Percentiles rank a stretch among this genome's conserved stretches.
Conservation (phyloP, 371 early-diverging fungal species). For the Syncephalis fuscata region DNA sequence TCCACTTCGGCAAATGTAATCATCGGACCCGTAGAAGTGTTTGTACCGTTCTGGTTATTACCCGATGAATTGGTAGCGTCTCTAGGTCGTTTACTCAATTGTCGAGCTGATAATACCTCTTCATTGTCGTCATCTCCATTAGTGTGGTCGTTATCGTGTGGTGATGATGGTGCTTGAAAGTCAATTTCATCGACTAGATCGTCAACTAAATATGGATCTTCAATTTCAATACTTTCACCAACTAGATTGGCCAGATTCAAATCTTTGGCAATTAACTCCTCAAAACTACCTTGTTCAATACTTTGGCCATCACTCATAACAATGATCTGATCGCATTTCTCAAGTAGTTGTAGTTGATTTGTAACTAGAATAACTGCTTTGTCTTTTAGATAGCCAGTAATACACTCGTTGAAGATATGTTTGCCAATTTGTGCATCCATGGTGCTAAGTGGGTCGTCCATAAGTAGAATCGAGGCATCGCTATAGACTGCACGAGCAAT, state of each 20-base stretch:
- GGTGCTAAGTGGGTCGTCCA: constrained; percentile 48
- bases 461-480: constrained; percentile 32
- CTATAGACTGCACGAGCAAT: constrained; percentile 54
- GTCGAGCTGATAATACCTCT: neutral
- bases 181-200: constrained; percentile 10
- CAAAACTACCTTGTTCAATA: constrained; percentile 45
- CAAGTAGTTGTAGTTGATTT: constrained; percentile 37
- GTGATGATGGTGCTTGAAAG: constrained; percentile 1
- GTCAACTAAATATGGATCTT: constrained; percentile 21
- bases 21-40: neutral
- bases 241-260: constrained; percentile 20
- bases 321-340: constrained; percentile 37
- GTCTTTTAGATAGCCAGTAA: constrained; percentile 25
- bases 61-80: neutral
- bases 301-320: constrained; percentile 47
- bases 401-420: constrained; percentile 41
- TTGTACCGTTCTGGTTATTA: neutral
- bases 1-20: neutral
- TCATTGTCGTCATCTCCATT: neutral
- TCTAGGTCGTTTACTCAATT: neutral
- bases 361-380: constrained; percentile 47
- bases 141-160: neutral
- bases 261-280: constrained; percentile 36
- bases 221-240: constrained; percentile 26
- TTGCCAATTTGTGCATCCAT: constrained; percentile 29